Percentiles rank a stretch among this genome's conserved stretches.
These are phyloP conservation scores for Phellopilus nigrolimitatus DNA, from an alignment of 1,284 basidiomycete species.

Conservation along the genomic window DNA sequence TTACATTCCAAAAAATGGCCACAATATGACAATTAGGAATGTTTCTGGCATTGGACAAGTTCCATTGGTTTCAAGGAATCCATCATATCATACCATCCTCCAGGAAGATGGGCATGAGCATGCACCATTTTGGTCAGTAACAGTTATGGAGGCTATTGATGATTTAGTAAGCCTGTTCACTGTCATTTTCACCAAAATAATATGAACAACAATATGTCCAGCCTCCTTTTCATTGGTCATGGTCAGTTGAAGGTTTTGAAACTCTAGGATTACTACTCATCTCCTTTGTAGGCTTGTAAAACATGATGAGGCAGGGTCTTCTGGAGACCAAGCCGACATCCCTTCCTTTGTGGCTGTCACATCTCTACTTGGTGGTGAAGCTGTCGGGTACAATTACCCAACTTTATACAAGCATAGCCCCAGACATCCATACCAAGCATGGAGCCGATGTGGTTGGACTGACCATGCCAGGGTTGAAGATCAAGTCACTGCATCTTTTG, in stretches of 20 bases:
- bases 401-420: conserved; percentile 42
- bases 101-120: conserved; percentile 31
- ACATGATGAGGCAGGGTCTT: too few relatives aligned
- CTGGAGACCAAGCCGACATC: too few relatives aligned
- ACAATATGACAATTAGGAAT: conserved; percentile 24
- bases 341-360: too few relatives aligned
- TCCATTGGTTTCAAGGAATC: conserved; percentile 7
- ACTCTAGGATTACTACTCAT: too few relatives aligned
- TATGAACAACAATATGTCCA: too few relatives aligned
- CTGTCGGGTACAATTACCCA: conserved; percentile 45
- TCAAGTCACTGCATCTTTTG: conserved; percentile 48
- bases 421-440: conserved; percentile 52
- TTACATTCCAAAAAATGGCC: conserved; percentile 41
- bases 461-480: conserved; percentile 31
- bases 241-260: too few relatives aligned
- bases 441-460: conserved; percentile 37
- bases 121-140: conserved; percentile 53
- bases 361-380: too few relatives aligned
- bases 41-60: conserved; percentile 1
- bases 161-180: conserved; percentile 50
- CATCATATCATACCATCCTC: too few relatives aligned
- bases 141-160: conserved; percentile 56
- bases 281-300: too few relatives aligned
- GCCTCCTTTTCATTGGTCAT: not conserved
- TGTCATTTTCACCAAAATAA: too few relatives aligned